Evolutionary conservation across 2,329 filamentous ascomycete species (phyloP).

Genomic region (Penicillium sp.): DNA sequence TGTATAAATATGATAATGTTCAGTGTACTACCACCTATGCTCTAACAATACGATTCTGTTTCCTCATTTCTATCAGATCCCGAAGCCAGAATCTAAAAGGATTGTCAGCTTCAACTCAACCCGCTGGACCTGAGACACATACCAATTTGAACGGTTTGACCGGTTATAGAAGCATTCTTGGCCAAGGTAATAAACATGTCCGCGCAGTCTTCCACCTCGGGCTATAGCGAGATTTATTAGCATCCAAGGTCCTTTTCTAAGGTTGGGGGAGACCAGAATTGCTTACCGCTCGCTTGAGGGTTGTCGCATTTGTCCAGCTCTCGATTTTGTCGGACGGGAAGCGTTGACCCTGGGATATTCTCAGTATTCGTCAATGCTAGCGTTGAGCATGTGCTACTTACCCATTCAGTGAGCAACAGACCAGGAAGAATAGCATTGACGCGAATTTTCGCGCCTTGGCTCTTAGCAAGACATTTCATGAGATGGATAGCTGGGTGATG

Average conservation of each 20-base stretch:
- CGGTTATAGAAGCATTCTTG: slow-evolving; percentile 50
- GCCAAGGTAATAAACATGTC: slow-evolving; percentile 43
- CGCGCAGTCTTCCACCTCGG: slow-evolving; percentile 45
- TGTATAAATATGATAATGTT: slow-evolving; percentile 19
- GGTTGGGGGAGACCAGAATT: background rate
- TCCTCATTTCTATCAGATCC: slow-evolving; percentile 20
- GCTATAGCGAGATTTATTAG: slow-evolving; percentile 26
- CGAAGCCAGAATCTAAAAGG: slow-evolving; percentile 35
- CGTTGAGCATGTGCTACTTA: slow-evolving; percentile 24
- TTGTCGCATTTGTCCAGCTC: slow-evolving; percentile 54
- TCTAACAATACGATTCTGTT: slow-evolving; percentile 24
- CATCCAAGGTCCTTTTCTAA: background rate
- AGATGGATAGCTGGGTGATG: slow-evolving; percentile 56
- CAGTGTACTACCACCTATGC: slow-evolving; percentile 15
- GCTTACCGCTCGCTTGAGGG: slow-evolving; percentile 59
- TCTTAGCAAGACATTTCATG: slow-evolving; percentile 63
- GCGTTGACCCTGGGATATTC: slow-evolving; percentile 48
- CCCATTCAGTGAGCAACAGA: slow-evolving; percentile 68
- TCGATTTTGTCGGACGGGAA: slow-evolving; percentile 61
- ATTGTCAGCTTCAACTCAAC: slow-evolving; percentile 11
- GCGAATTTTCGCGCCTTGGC: slow-evolving; percentile 62
- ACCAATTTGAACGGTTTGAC: slow-evolving; percentile 47
- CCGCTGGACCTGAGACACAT: slow-evolving; percentile 3
- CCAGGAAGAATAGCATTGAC: slow-evolving; percentile 66
- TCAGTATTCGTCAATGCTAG: slow-evolving; percentile 4